Base-by-base conservation (phyloP, 2,329 filamentous ascomycete genomes). In the Didymellaceae sp. region DNA sequence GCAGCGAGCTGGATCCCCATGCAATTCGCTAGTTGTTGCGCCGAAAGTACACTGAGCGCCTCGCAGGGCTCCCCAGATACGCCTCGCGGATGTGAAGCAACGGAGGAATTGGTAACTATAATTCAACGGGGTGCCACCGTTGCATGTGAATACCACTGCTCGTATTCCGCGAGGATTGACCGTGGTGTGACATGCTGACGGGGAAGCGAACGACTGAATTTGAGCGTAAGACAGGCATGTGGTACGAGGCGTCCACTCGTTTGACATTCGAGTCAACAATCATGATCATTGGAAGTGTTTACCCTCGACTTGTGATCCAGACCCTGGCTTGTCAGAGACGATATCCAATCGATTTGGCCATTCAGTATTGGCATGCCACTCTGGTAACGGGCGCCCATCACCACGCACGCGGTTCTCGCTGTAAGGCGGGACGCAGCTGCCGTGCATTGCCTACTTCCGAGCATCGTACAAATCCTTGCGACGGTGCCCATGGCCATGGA, bases 41-140 rank as follows among this genome's bases (percentile, higher is more conserved):
- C 43, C 37, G 24, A 37, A 34, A 32, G 39, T 30, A 21, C 30
- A 26, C 45, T 48, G 46, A 31, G 13, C 26, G 57, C 51, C 52
- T 55, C 37, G 56, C 62, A 66, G 52, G 65, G 61, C 66, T 67
- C 65, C 68, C 66, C 63, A 66, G 61, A 68, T 61, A 46, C 55
- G 58, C 58, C 56, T 54, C 62, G 61, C 65, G 63, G 66, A 35
- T 68, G 61, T 66, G 62, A 63, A 65, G 49, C 18, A 58, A 52
- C 48, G 63, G 58, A 54, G 33, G 58, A 59, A 51, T 59, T 52
- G 45, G 62, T 58, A 41, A 57, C 46, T 45, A 54, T 45, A 58
- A 47, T 52, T 58, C 52, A 62, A 55, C 14, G 37, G n/a, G n/a
- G 39, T 61, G 65, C 62, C 65, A 61, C 63, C 50, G 65, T 58